phyloP scores from a whole-genome alignment of 805 yeast genomes.

The Pichia scutulata region DNA sequence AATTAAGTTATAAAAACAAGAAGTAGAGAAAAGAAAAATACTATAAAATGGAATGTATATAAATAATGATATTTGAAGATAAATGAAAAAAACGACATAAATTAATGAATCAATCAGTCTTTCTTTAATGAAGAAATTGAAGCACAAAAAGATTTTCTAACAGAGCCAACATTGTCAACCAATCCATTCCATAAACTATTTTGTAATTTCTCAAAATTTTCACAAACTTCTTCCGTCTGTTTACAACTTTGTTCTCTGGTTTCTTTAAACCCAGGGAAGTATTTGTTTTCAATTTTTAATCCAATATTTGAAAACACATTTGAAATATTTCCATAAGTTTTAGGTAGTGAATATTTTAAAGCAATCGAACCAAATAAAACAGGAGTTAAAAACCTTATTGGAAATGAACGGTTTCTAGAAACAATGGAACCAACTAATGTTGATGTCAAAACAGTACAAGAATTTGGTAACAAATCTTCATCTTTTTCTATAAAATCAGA shows the following conservation, averaged over 20 bases:
- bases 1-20: not conserved
- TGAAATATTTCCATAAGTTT: constrained; percentile 32
- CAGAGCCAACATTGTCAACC: constrained; percentile 6
- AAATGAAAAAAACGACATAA: not conserved
- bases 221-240: not conserved
- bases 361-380: constrained; percentile 39
- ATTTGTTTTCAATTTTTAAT: constrained; percentile 22
- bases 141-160: constrained; percentile 6
- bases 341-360: constrained; percentile 43
- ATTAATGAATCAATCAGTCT: not conserved
- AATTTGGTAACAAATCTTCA: constrained; percentile 50
- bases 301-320: constrained; percentile 18
- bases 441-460: constrained; percentile 47
- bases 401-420: constrained; percentile 39
- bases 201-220: not conserved
- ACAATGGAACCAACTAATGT: constrained; percentile 51
- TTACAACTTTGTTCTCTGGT: constrained; percentile 15
- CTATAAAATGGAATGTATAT: not conserved
- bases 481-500: constrained; percentile 40
- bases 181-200: constrained; percentile 7
- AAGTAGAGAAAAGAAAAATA: not conserved
- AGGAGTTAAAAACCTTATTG: constrained; percentile 46
- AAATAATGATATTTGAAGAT: not conserved
- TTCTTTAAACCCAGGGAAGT: constrained; percentile 31
- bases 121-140: not conserved